Evolutionary conservation across 2,329 filamentous ascomycete genomes (phyloP), one percentile per base, ranked within the genome.

Genomic region (Penicillium sclerotiorum): DNA sequence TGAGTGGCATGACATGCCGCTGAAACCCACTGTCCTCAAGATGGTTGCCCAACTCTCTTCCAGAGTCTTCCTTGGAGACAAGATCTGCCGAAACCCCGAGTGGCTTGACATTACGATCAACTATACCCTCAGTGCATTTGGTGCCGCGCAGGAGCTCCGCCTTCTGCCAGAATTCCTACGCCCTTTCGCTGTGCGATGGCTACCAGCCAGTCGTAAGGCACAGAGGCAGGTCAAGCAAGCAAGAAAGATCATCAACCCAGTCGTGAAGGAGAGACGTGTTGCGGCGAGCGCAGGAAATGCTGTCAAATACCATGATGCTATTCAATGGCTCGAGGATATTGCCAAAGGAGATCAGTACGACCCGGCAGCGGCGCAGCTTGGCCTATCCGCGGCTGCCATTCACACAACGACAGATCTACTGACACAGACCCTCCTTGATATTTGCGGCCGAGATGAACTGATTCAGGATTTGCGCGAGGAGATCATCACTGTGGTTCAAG

Each of bases 1-100:
- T 47, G 59, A 58, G 4, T 59, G 59, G 59, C 57, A 59, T 33
- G 46, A 55, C 9, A 22, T 61, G 5, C 13, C 35, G 13, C 38
- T 59, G 22, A 54, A 55, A 28, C 9, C 43, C 13, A 51, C 20
- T 17, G 40, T 54, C 12, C 39, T 56, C 21, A 30, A 51, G n/a
- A 51, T 61, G 5, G 56, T 61, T 13, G 55, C 53, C 4, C 52
- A 53, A 22, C 32, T 59, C 3, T 56, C 53, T 2, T 53, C 57
- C 1, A 13, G 41, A n/a, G 47, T 58, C 3, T 61, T 61, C 8
- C 33, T 59, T 4, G 56, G 54, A 2, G 36, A 53, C 3, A 33
- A 51, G 18, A 18, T 61, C 11, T 60, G 60, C 30, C 53, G 53
- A 9, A 41, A 61, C 18, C 51, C 52, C 4, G 47, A 50, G 5